Evolutionary conservation across 176 grass and related monocot species (phyloP).

Genomic region (Cenchrus americanus): DNA sequence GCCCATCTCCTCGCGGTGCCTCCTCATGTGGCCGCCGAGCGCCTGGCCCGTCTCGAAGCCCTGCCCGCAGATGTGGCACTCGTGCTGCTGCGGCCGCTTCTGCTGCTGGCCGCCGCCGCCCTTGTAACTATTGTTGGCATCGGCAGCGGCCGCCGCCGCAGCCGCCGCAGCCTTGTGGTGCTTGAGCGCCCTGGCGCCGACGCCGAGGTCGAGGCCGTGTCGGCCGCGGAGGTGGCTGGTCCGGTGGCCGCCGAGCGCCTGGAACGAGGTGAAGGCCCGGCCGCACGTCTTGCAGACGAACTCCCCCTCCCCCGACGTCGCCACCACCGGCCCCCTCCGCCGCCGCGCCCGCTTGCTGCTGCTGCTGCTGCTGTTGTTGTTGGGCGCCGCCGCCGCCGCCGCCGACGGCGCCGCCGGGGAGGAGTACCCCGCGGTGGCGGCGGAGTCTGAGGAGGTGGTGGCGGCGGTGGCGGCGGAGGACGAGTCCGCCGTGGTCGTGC

Average conservation of each 20-base stretch:
- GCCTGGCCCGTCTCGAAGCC: slow-evolving; percentile 71
- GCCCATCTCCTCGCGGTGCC: slow-evolving; percentile 49
- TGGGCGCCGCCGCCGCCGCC: not conserved
- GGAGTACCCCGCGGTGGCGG: no score
- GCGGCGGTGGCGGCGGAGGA: not conserved
- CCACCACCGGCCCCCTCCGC: slow-evolving; percentile 24
- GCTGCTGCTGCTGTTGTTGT: not conserved
- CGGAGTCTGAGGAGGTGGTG: not conserved
- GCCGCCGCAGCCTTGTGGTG: slow-evolving; percentile 9
- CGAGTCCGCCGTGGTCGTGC: slow-evolving; percentile 40
- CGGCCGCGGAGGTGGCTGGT: slow-evolving; percentile 60
- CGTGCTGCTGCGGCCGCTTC: slow-evolving; percentile 11
- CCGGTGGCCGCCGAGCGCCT: slow-evolving; percentile 62
- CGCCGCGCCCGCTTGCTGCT: not conserved
- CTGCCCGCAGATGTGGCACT: slow-evolving; percentile 64
- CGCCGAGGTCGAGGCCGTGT: slow-evolving; percentile 49
- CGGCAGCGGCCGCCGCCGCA: no score
- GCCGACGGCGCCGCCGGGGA: not conserved
- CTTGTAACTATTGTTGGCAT: no score
- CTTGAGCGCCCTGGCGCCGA: slow-evolving; percentile 38
- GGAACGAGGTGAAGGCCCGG: slow-evolving; percentile 61
- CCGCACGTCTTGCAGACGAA: slow-evolving; percentile 62
- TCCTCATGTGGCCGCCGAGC: slow-evolving; percentile 65
- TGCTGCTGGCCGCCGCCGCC: not conserved
- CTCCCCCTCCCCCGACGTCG: slow-evolving; percentile 40